Base-by-base conservation (phyloP, 805 yeast genomes). In the Henningerozyma blattae region DNA sequence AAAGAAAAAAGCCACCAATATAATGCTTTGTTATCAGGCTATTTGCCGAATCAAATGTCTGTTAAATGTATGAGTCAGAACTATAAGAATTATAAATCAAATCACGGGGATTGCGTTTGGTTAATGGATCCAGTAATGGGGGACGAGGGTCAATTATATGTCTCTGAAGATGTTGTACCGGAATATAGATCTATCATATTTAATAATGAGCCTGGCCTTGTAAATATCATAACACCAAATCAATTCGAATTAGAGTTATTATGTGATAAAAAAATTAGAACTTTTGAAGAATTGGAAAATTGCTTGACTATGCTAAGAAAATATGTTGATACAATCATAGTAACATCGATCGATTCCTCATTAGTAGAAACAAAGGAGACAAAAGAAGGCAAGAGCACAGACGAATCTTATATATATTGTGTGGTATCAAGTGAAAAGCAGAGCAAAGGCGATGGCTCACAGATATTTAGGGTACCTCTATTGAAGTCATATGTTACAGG, bases 401-500 rank as follows among this genome's bases (percentile, higher is more conserved):
- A 52, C 29, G 30, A 42, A 5, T 33, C 36, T 15, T 48, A 53
- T 24, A 54, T 68, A n/a, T 58, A 61, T 37, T 62, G 72, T 15
- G 67, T 71, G 12, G 65, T 70, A 9, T 69, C 75, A 1, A 47
- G 67, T 4, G 34, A 37, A 6, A 8, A 24, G 6, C 7, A 24
- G 5, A 15, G n/a, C n/a, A 10, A 12, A n/a, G 50, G 36, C 15
- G 25, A 36, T 18, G 33, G 31, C 15, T 48, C 59, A 1, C 40
- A 54, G 26, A 47, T 51, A 14, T 47, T 39, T 46, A 65, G 66
- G 42, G 66, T 80, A 12, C 79, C 82, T 2, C 62, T 66, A 24
- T 70, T 84, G 28, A 73, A 77, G 35, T 77, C 89, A 4, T 85
- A 89, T 53, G 89, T 87, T 58, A 84, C 95, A 0, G 97, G 97